These are phyloP conservation scores for Collybia mongolica DNA, from an alignment of 768 basidiomycete species.

Conservation along the genomic window DNA sequence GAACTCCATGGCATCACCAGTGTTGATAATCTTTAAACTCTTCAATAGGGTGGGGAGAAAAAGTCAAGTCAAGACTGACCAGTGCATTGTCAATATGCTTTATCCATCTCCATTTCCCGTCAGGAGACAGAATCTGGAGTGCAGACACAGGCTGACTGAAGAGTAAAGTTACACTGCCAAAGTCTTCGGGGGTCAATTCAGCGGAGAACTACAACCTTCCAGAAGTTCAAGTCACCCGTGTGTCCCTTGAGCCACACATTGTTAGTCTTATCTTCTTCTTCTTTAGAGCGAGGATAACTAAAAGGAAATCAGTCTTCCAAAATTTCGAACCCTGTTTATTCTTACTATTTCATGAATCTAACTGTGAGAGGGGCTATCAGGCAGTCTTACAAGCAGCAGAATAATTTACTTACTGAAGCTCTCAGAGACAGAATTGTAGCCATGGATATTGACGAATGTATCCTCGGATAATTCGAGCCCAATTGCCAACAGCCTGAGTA, in stretches of 20 bases:
- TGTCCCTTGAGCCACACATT: slow-evolving; percentile 54
- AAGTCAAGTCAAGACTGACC: slow-evolving; percentile 15
- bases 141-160: slow-evolving; percentile 49
- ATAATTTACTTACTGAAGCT: slow-evolving; percentile 27
- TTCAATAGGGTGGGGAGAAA: not conserved
- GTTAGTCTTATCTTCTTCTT: slow-evolving; percentile 40
- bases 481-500: slow-evolving; percentile 30
- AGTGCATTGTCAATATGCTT: slow-evolving; percentile 45
- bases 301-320: not conserved
- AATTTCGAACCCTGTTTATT: too few species aligned
- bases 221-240: slow-evolving; percentile 26
- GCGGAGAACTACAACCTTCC: not conserved
- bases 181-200: slow-evolving; percentile 28
- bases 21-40: slow-evolving; percentile 36
- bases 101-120: slow-evolving; percentile 45
- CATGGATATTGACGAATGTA: slow-evolving; percentile 36
- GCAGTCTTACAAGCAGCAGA: not conserved
- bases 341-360: slow-evolving; percentile 47
- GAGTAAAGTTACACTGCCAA: slow-evolving; percentile 41
- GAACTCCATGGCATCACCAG: slow-evolving; percentile 47
- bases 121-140: slow-evolving; percentile 39
- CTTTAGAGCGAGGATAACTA: slow-evolving; percentile 39
- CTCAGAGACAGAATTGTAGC: slow-evolving; percentile 32
- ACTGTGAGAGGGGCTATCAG: slow-evolving; percentile 20
- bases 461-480: slow-evolving; percentile 47